These are phyloP conservation scores for Verbascum thapsus DNA, from an alignment of 257 asterid genomes.

Conservation along the genomic window DNA sequence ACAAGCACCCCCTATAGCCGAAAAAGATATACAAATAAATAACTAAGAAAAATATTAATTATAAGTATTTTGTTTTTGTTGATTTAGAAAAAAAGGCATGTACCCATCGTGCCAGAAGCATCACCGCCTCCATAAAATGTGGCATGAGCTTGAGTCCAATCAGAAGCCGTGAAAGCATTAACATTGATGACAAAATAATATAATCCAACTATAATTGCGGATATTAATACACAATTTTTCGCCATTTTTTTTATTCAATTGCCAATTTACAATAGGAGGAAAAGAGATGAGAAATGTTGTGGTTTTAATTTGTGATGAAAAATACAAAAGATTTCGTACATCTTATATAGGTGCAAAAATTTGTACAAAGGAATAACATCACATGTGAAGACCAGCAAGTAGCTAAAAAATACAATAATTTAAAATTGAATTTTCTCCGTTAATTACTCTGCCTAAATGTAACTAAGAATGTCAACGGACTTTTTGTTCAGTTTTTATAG, in stretches of 20 bases:
- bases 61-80: slow-evolving; percentile 26
- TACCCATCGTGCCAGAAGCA: slow-evolving; percentile 81
- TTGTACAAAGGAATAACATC: slow-evolving; percentile 31
- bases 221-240: slow-evolving; percentile 20
- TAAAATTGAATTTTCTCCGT: slow-evolving; percentile 24
- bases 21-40: not conserved
- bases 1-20: slow-evolving; percentile 66
- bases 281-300: not conserved
- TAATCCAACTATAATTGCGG: slow-evolving; percentile 32
- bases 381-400: slow-evolving; percentile 45
- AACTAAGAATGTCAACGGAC: too few species aligned
- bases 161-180: slow-evolving; percentile 47
- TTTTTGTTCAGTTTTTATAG: too few species aligned
- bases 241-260: slow-evolving; percentile 29
- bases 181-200: slow-evolving; percentile 28
- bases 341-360: slow-evolving; percentile 39
- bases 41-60: too few species aligned
- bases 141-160: slow-evolving; percentile 52
- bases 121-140: slow-evolving; percentile 75
- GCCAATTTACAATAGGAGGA: not conserved
- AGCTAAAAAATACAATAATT: slow-evolving; percentile 16
- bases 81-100: slow-evolving; percentile 4
- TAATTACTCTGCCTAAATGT: slow-evolving; percentile 22
- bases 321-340: slow-evolving; percentile 27
- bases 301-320: slow-evolving; percentile 16